Base-by-base conservation (phyloP, 2,329 filamentous ascomycete species). In the Alternaria novae-zelandiae region DNA sequence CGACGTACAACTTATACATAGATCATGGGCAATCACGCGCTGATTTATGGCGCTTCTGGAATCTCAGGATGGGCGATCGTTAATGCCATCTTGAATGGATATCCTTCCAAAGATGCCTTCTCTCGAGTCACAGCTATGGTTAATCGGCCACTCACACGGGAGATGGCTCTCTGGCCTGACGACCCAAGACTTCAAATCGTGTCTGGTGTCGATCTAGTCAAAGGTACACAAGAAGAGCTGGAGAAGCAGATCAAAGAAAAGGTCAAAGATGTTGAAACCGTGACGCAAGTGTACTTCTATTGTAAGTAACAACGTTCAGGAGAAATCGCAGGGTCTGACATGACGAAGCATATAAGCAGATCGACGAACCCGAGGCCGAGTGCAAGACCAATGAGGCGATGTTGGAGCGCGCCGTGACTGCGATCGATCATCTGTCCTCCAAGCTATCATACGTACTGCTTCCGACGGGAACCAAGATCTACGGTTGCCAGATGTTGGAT, bases 31-130 rank as follows among this genome's bases (percentile, higher is more conserved):
- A 76, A 77, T 30, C 74, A 78, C 57, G 77, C 78, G 59, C 73
- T 79, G 41, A 70, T 77, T 43, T 77, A 79, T 72, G 83, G 83
- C 36, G 83, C 82, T 50, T 83, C 81, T 64, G 83, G 83, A n/a
- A 83, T 85, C 56, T 81, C 82, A 3, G 83, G 83, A 41, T 86
- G 83, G 83, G 80, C 83, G 7, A 80, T 86, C 56, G 81, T 83
- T 15, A 85, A 84, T 55, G 79, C 82, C 56, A 82, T 85, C 43
- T 73, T 85, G 12, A 72, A 82, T 47, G 81, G 77, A 55, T 85
- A 85, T 61, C 84, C 83, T 4, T 77, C 73, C 21, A 77, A 80
- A n/a, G 78, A 81, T 57, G 75, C 72, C 5, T 86, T 84, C 68
- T 77, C 69, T 23, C 82, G 79, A 32, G 81, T 86, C 6, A 82